Evolutionary conservation across 208 protist species (phyloP).

Genomic region (Acanthamoeba royreba): DNA sequence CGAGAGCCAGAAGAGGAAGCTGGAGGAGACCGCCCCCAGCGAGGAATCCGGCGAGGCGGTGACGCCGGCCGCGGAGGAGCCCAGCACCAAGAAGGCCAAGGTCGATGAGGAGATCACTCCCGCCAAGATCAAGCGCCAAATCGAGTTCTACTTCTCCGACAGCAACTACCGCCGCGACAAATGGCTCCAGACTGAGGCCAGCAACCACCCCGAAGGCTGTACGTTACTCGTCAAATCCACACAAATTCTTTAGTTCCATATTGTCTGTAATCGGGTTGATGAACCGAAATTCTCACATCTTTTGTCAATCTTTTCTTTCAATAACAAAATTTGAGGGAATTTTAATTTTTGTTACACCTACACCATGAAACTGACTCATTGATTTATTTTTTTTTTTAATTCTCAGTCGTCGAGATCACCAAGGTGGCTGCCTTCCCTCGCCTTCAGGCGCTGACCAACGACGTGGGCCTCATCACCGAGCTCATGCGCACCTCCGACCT

Average conservation of each 20-base stretch:
- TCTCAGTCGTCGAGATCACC: background rate
- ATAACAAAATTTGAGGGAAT: background rate
- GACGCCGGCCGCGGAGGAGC: background rate
- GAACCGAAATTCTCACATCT: background rate
- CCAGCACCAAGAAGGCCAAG: slow-evolving; percentile 26
- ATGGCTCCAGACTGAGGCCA: slow-evolving; percentile 41
- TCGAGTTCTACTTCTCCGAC: slow-evolving; percentile 64
- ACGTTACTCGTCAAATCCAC: no score
- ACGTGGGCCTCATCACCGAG: background rate
- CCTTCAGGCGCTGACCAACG: background rate
- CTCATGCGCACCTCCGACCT: background rate
- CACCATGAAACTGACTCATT: no score
- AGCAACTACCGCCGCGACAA: slow-evolving; percentile 56
- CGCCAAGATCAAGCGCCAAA: slow-evolving; percentile 47
- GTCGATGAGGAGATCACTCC: background rate
- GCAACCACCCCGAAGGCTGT: slow-evolving; percentile 60
- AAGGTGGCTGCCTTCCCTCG: slow-evolving; percentile 8
- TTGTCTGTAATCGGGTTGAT: no score
- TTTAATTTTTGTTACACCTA: background rate
- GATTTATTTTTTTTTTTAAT: background rate
- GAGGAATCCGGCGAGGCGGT: background rate
- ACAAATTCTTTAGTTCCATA: no score
- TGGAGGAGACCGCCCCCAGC: background rate
- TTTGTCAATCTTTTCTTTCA: background rate
- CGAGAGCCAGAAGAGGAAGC: slow-evolving; percentile 16